These are phyloP conservation scores for Hyphodiscus hymeniophilus DNA, from an alignment of 495 filamentous ascomycete genomes.

Conservation along the genomic window DNA sequence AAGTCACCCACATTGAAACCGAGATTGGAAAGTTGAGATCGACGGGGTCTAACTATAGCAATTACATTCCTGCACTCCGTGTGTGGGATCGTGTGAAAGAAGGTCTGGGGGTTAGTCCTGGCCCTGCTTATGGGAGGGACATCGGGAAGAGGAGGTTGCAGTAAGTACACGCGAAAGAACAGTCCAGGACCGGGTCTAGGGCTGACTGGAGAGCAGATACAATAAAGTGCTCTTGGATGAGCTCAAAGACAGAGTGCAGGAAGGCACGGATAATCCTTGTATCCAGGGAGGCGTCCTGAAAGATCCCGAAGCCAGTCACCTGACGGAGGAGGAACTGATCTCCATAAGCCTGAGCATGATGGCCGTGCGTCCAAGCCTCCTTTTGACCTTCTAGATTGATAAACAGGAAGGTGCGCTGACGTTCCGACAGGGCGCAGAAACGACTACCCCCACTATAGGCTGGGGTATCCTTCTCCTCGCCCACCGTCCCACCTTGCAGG, in stretches of 20 bases:
- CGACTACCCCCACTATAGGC: neutral
- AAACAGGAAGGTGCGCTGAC: too few relatives aligned
- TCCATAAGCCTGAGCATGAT: conserved; percentile 3
- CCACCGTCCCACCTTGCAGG: neutral
- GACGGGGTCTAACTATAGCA: too few relatives aligned
- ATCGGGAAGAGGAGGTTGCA: too few relatives aligned
- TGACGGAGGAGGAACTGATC: conserved; percentile 1
- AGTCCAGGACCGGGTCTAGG: too few relatives aligned
- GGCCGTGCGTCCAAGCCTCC: neutral
- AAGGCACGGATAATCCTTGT: neutral
- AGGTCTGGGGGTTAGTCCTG: too few relatives aligned
- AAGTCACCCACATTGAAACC: too few relatives aligned
- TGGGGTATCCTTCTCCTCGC: conserved; percentile 1
- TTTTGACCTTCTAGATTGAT: neutral
- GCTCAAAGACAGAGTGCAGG: neutral
- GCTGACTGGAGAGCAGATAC: too few relatives aligned
- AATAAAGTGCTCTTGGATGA: neutral
- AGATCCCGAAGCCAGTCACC: neutral
- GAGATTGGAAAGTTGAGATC: too few relatives aligned
- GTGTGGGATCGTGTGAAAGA: too few relatives aligned
- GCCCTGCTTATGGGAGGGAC: too few relatives aligned
- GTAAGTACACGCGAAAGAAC: too few relatives aligned
- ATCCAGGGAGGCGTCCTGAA: conserved; percentile 3
- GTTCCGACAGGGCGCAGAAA: neutral
- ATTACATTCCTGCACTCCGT: too few relatives aligned